A percentile compares a stretch with the other conserved stretches of the same genome.
Evolutionary conservation across 176 grass and related monocot genomes (phyloP).

Genomic region (Alopecurus myosuroides): DNA sequence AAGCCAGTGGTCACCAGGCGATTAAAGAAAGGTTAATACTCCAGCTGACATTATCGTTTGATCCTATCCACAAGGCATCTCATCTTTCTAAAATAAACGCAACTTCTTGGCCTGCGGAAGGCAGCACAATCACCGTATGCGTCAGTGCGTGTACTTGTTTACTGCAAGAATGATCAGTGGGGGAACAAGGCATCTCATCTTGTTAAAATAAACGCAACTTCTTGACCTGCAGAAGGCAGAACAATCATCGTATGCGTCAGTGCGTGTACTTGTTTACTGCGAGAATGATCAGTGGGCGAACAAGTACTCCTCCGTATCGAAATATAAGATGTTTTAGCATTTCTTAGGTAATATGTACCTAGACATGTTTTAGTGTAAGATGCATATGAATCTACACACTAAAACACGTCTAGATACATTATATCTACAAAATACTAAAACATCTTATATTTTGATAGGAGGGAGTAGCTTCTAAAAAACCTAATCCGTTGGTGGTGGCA

Average conservation of each 20-base stretch:
- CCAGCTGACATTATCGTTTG: background rate
- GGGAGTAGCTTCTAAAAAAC: no score
- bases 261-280: constrained; percentile 13
- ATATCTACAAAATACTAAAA: no score
- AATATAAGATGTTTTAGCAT: no score
- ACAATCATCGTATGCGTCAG: background rate
- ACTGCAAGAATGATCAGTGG: background rate
- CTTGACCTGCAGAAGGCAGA: background rate
- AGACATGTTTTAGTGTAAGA: no score
- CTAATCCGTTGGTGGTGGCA: background rate
- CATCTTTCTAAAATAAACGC: background rate
- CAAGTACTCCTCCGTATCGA: no score
- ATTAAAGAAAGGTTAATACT: background rate
- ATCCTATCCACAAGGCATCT: constrained; percentile 16
- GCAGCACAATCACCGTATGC: background rate
- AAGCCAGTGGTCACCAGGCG: no score
- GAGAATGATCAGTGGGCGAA: background rate
- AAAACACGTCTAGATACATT: no score
- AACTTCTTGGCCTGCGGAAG: background rate
- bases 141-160: constrained; percentile 8
- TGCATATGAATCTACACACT: no score
- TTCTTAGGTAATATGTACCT: no score
- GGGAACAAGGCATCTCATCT: background rate
- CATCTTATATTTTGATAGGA: no score
- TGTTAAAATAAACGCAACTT: background rate